Conservation (phyloP, 805 yeast genomes). For the Clavispora carvajalis region DNA sequence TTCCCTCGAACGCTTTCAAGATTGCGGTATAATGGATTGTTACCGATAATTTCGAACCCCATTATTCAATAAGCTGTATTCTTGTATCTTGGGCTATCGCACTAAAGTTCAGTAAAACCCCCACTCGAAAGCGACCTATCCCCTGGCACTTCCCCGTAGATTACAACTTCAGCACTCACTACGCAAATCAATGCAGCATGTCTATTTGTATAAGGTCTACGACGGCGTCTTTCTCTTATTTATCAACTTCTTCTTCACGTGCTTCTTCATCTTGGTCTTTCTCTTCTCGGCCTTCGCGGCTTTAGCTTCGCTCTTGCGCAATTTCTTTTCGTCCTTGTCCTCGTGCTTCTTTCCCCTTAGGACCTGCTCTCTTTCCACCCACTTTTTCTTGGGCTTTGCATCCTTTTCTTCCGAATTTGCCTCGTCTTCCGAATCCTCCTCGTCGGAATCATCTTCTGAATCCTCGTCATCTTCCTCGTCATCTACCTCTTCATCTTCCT, state of each 20-base stretch:
- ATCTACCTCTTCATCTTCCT: slow-evolving; percentile 26
- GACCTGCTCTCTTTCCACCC: slow-evolving; percentile 38
- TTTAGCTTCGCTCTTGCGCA: slow-evolving; percentile 70
- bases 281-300: slow-evolving; percentile 75
- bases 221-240: slow-evolving; percentile 32
- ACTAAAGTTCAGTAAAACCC: no score
- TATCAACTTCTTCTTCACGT: slow-evolving; percentile 70
- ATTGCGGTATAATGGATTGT: no score
- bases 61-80: no score
- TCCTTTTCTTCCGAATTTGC: slow-evolving; percentile 16
- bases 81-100: no score
- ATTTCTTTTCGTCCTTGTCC: slow-evolving; percentile 73
- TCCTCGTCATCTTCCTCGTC: slow-evolving; percentile 15
- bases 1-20: no score
- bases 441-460: slow-evolving; percentile 22
- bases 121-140: no score
- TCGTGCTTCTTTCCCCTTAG: slow-evolving; percentile 72
- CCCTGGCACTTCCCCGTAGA: no score
- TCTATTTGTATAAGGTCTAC: not conserved
- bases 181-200: not conserved
- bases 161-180: no score
- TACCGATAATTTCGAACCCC: no score
- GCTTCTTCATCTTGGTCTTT: slow-evolving; percentile 76
- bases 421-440: slow-evolving; percentile 22
- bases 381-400: slow-evolving; percentile 24